phyloP scores from a whole-genome alignment of 257 asterid species.

The Nicotiana benthamiana region DNA sequence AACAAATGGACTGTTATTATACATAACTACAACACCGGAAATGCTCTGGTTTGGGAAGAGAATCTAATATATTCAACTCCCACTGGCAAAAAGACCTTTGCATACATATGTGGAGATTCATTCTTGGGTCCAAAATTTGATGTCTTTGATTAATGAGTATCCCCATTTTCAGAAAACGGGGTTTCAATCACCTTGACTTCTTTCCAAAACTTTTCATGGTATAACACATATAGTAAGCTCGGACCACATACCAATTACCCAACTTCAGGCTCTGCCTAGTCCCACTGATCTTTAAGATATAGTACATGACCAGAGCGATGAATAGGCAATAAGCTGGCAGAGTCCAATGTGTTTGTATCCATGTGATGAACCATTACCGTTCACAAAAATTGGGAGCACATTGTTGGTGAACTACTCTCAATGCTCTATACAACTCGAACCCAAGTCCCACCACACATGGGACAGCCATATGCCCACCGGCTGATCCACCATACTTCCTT shows the following conservation, averaged over 20 bases:
- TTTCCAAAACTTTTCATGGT: background rate
- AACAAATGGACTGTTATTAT: background rate
- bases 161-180: background rate
- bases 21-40: background rate
- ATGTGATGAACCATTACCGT: background rate
- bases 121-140: background rate
- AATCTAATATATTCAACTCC: background rate
- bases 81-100: background rate
- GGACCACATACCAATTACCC: background rate
- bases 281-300: background rate
- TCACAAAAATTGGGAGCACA: background rate
- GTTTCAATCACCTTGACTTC: background rate
- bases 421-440: conserved; percentile 66
- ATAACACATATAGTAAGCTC: background rate
- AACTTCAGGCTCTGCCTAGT: background rate
- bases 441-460: conserved; percentile 99
- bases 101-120: background rate
- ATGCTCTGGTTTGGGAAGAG: background rate
- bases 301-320: background rate
- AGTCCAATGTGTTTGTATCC: background rate
- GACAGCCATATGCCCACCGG: conserved; percentile 93
- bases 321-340: background rate
- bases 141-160: background rate
- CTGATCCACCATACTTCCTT: conserved; percentile 93
- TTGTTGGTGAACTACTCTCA: background rate